Percentiles rank a stretch among this genome's conserved stretches.
Evolutionary conservation across 73 alveolate genomes (phyloP).

Genomic region (Uronychia setigera): DNA sequence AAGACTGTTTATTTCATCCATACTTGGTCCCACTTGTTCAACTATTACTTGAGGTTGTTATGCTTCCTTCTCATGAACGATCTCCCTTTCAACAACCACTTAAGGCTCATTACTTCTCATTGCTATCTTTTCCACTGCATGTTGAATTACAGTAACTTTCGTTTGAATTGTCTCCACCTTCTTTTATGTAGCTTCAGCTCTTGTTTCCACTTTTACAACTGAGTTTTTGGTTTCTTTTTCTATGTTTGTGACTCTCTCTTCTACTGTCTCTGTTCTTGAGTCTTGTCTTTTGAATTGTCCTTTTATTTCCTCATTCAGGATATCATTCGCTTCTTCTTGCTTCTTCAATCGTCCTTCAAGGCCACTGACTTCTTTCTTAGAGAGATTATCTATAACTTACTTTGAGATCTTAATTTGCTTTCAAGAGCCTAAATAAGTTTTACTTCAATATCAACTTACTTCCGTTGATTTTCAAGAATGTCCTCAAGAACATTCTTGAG

Average conservation of each 20-base stretch:
- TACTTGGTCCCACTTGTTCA: not conserved
- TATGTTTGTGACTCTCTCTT: not conserved
- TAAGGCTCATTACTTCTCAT: not conserved
- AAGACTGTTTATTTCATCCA: not conserved
- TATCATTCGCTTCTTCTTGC: not conserved
- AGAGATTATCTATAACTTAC: too few species aligned
- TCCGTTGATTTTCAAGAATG: too few species aligned
- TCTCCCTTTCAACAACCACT: not conserved
- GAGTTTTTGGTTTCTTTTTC: not conserved
- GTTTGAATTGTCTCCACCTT: not conserved
- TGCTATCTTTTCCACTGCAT: not conserved
- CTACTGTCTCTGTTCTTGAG: not conserved
- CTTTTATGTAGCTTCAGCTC: not conserved
- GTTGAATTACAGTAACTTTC: not conserved
- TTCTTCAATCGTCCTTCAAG: not conserved
- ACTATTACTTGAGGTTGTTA: not conserved
- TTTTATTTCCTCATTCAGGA: not conserved
- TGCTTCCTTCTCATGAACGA: not conserved
- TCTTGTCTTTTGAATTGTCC: not conserved
- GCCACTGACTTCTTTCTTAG: not conserved
- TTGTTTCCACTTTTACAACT: not conserved
- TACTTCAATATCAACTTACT: too few species aligned
- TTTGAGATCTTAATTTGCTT: too few species aligned
- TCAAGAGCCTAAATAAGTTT: too few species aligned
- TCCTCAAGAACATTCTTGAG: too few species aligned